Evolutionary conservation across 495 filamentous ascomycete genomes (phyloP).

Genomic region (Hypoxylon trugodes): DNA sequence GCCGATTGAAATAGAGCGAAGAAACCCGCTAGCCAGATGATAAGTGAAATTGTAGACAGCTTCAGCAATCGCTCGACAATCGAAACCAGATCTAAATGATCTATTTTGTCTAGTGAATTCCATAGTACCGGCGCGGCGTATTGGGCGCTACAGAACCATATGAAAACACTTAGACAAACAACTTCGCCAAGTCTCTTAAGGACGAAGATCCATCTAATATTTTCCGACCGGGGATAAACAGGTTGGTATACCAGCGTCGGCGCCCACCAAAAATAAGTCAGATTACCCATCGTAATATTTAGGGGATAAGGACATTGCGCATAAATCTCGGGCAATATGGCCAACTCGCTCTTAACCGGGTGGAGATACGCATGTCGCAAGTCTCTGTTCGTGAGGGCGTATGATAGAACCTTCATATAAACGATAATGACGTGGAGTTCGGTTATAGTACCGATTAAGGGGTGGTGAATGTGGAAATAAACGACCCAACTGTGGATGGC

Average conservation of each 20-base stretch:
- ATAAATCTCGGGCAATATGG: constrained; percentile 80
- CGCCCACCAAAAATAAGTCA: constrained; percentile 96
- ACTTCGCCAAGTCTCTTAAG: constrained; percentile 81
- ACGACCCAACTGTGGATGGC: constrained; percentile 82
- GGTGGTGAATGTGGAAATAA: constrained; percentile 90
- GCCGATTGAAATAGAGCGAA: constrained; percentile 93
- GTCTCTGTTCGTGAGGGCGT: constrained; percentile 96
- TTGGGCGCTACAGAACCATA: constrained; percentile 92
- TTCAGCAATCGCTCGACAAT: constrained; percentile 94
- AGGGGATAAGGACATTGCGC: constrained; percentile 82
- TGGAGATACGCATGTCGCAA: constrained; percentile 87
- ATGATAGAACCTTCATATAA: constrained; percentile 94
- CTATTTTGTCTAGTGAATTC: constrained; percentile 88
- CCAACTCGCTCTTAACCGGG: constrained; percentile 64
- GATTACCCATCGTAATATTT: constrained; percentile 87
- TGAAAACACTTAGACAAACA: constrained; percentile 77
- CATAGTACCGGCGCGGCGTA: constrained; percentile 89
- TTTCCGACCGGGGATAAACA: constrained; percentile 82
- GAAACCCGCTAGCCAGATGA: constrained; percentile 97
- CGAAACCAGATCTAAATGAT: constrained; percentile 77
- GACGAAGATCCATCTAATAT: constrained; percentile 87
- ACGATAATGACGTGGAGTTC: constrained; percentile 94
- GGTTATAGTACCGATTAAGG: constrained; percentile 88
- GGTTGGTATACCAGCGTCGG: constrained; percentile 97
- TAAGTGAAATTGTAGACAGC: constrained; percentile 87